Evolutionary conservation across 495 filamentous ascomycete species (phyloP), one percentile per base, ranked within the genome.

Genomic region (Darksidea phi): DNA sequence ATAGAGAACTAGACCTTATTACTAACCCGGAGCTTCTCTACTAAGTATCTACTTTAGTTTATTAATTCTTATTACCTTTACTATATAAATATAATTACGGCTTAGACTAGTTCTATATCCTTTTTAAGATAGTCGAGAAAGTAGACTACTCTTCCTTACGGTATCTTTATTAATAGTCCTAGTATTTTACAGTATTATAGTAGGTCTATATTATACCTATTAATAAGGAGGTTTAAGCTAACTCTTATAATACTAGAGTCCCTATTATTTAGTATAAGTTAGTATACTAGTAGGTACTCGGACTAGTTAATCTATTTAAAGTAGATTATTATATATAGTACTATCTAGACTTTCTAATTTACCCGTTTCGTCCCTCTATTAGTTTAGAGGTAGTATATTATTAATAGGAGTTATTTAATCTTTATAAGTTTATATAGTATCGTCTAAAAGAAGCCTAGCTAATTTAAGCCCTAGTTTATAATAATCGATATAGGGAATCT

Each of bases 301-400:
- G 15, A 18, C 47, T 49, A 49, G 47, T 49, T 15, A 23, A 49
- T 49, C 23, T 49, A 49, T 15, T 49, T 21, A 26, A 49, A 49
- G 17, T 49, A 23, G 4, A 49, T 15, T 49, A 49, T 49, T 49
- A 7, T 26, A 5, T 49, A 3, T 10, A 49, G 23, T 2, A 49
- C 47, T 49, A 49, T 15, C 5, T 49, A 49, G 7, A 49, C 18
- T 23, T 49, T 23, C 23, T 49, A 49, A 15, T 49, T 49, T 5
- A 6, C 47, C 15, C 15, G 6, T 15, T 49, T 23, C 23, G 23
- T 49, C 6, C 18, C 23, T 23, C 15, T 49, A 49, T 49, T 23
- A 20, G 23, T 49, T 15, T 49, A 7, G n/a, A 23, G 5, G 23
- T 49, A 49, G 23, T 49, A 49, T 23, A 26, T 5, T 7, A 23